Evolutionary conservation across 73 alveolate genomes (phyloP), one percentile per base, ranked within the genome.

Genomic region (Blepharisma japonicum): DNA sequence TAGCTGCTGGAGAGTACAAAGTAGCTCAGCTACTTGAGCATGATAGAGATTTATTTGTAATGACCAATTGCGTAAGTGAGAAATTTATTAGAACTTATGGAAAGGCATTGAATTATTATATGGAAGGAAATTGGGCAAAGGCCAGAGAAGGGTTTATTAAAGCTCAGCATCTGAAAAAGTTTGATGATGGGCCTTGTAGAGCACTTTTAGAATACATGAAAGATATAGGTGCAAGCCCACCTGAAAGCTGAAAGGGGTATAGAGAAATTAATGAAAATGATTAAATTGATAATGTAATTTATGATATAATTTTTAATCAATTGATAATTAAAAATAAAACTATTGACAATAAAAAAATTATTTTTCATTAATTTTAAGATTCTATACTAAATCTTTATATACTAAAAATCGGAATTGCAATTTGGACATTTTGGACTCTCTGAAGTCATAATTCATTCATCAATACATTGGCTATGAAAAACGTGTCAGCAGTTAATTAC

Each of bases 241-340:
- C 98, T 14, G 20, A 55, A 1, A 91, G 85, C 76, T 92, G 98
- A 96, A 56, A 83, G 23, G 98, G 98, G 14, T 90, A 56, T 68
- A 90, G 98, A 84, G 87, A 55, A 42, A 80, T 92, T 53, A 53
- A 14, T 53, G 68, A 53, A 20, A 53, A 50, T n/a, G n/a, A n/a
- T n/a, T n/a, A n/a, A n/a, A n/a, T n/a, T n/a, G n/a, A n/a, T n/a
- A n/a, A n/a, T n/a, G 23, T 3, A 20, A 53, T 2, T n/a, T n/a
- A 3, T 20, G 68, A 53, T 53, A 20, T 53, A 53, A 14, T 14
- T 8, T 50, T 50, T 50, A 53, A 53, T 53, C 23, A 1, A 53
- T 53, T 32, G 3, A 32, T 1, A 32, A 32, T 32, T 1, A 32
- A 32, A 32, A 3, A 32, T 32, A 32, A 32, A n/a, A n/a, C n/a